Base-by-base conservation (phyloP, 805 yeast genomes). In the Kluyveromyces siamensis region DNA sequence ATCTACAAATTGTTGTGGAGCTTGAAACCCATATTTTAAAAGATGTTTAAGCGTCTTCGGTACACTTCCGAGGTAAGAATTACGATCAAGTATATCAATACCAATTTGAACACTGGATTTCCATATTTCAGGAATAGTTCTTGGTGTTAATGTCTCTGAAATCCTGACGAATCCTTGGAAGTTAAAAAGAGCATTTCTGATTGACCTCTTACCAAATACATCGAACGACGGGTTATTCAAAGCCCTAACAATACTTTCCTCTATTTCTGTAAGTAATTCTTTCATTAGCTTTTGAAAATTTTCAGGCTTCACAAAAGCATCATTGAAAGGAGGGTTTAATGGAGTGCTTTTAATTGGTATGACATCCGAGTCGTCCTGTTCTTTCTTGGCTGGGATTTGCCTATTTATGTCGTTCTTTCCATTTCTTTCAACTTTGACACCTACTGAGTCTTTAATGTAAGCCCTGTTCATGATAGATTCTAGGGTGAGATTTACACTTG, bases 1-100 rank as follows among this genome's bases (percentile, higher is more conserved):
- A 35, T 43, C 27, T n/a, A 33, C 11, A 43, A 33, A 43, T 19
- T 43, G 45, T 38, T 43, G 38, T n/a, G 45, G 45, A 43, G 36
- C 25, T 16, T 17, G 19, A 33, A 43, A 43, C 3, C 45, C 45
- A 13, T 16, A 27, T 17, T 43, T 16, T 3, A 21, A 16, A 3
- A 43, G 39, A 16, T 27, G 39, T 9, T 43, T 38, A n/a, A 43
- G 16, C 2, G 39, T 17, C n/a, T 16, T 16, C 6, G 45, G 45
- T 18, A 43, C 36, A 14, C 17, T 43, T 17, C 39, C n/a, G n/a
- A 43, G 13, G 39, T 43, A 43, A 13, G 36, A 43, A 33, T 17
- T 33, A 13, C 45, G 45, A 19, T 43, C 45, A 21, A 43, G 27
- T 11, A 43, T 38, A 19, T 43, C 45, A 19, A 43, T 43, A 17